Evolutionary conservation across 2,329 filamentous ascomycete species (phyloP).

Genomic region (Gremmenia infestans): DNA sequence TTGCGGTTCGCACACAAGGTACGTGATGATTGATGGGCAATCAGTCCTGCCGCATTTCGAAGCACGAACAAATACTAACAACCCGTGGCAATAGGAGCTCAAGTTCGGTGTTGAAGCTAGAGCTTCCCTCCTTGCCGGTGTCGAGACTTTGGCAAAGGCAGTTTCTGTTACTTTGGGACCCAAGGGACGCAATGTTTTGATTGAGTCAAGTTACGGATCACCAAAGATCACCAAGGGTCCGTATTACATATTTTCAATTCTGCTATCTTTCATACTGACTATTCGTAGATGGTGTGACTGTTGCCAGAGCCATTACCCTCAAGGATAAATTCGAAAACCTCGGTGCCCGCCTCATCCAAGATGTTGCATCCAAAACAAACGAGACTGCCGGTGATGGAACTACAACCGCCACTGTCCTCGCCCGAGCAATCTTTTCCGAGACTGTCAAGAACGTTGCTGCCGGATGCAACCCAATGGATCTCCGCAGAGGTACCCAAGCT

Average conservation of each 20-base stretch:
- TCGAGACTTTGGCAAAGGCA: conserved; percentile 93
- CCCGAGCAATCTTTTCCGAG: conserved; percentile 98
- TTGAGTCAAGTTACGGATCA: conserved; percentile 96
- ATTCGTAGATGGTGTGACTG: conserved; percentile 72
- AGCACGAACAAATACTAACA: conserved; percentile 6
- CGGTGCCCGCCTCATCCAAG: conserved; percentile 90
- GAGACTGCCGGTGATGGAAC: conserved; percentile 98
- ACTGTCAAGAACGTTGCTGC: conserved; percentile 99
- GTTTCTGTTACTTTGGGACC: conserved; percentile 94
- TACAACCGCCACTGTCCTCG: conserved; percentile 94
- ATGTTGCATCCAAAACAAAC: conserved; percentile 99
- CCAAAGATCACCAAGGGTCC: conserved; percentile 99
- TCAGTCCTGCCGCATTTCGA: background rate
- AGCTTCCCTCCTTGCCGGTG: conserved; percentile 83
- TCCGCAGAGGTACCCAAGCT: conserved; percentile 93
- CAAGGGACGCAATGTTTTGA: conserved; percentile 97
- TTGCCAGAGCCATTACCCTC: conserved; percentile 82
- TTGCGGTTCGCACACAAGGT: conserved; percentile 98
- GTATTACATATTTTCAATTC: conserved; percentile 24
- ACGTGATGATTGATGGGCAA: conserved; percentile 28
- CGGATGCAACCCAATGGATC: conserved; percentile 99
- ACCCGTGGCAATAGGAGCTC: conserved; percentile 61
- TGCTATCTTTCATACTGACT: conserved; percentile 6
- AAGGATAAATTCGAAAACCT: conserved; percentile 99
- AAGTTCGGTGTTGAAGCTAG: conserved; percentile 97